Percentiles rank a stretch among this genome's conserved stretches.
These are phyloP conservation scores for Daphne laureola DNA, from an alignment of 441 rosid species.

Conservation along the genomic window DNA sequence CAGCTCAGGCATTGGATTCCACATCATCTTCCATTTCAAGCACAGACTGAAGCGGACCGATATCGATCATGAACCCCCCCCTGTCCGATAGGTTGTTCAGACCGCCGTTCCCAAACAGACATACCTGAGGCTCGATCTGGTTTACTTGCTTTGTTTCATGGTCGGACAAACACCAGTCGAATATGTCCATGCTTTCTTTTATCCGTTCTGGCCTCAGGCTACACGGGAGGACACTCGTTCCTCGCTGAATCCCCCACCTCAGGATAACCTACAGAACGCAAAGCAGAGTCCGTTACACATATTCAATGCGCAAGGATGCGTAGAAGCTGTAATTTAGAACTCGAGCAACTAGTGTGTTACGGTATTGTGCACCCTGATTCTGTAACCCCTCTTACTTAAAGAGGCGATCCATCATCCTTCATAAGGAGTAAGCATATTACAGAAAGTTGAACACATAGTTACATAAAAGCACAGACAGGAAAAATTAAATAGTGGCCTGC, in stretches of 20 bases:
- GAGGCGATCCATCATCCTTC: no score
- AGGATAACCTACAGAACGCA: slow-evolving; percentile 33
- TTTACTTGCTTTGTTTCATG: slow-evolving; percentile 40
- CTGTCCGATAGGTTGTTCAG: slow-evolving; percentile 27
- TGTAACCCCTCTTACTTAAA: no score
- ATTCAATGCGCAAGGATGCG: no score
- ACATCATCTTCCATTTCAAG: slow-evolving; percentile 47
- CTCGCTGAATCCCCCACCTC: slow-evolving; percentile 60
- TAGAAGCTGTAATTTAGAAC: no score
- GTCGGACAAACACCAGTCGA: slow-evolving; percentile 40
- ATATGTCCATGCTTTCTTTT: slow-evolving; percentile 41
- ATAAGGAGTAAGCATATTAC: no score
- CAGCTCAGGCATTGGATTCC: slow-evolving; percentile 34
- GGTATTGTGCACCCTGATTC: no score
- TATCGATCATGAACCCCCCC: slow-evolving; percentile 31
- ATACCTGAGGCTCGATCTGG: slow-evolving; percentile 48
- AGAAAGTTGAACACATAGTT: no score
- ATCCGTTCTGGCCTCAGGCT: slow-evolving; percentile 50
- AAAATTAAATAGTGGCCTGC: no score
- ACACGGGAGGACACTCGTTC: slow-evolving; percentile 55
- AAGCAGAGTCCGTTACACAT: neutral
- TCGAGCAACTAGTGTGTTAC: no score
- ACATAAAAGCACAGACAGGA: no score
- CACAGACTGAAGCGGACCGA: slow-evolving; percentile 51
- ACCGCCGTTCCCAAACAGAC: slow-evolving; percentile 39